A percentile compares a stretch with the other conserved stretches of the same genome.
Conservation (phyloP, 441 rosid species). For the Euphorbia schlechtendalii region DNA sequence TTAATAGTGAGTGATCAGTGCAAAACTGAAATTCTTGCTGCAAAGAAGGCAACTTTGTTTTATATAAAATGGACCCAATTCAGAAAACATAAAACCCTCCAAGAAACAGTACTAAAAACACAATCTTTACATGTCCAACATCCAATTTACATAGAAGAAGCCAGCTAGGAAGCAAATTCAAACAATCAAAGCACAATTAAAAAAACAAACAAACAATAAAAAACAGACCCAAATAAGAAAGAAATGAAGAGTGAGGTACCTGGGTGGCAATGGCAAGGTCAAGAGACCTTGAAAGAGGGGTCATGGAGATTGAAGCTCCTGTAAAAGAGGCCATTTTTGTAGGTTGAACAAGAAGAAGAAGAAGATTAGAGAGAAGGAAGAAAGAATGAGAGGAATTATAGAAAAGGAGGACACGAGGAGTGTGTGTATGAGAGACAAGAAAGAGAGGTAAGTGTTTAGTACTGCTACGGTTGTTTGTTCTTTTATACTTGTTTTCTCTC, state of each 20-base stretch:
- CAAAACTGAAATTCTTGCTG: neutral
- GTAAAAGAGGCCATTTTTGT: conserved; percentile 41
- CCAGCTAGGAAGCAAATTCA: neutral
- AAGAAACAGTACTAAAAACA: neutral
- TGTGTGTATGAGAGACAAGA: neutral
- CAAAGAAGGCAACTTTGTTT: neutral
- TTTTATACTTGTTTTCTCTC: conserved; percentile 6
- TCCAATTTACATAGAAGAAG: neutral
- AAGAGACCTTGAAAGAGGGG: conserved; percentile 10
- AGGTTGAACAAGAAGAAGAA: neutral
- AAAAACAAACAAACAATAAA: conserved; percentile 2
- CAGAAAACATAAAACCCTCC: neutral
- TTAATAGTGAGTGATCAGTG: too few relatives aligned
- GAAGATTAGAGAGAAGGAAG: neutral
- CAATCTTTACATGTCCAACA: neutral
- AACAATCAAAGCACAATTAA: neutral
- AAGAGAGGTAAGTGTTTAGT: neutral
- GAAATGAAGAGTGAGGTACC: too few relatives aligned
- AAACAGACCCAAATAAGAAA: too few relatives aligned
- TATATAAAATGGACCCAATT: neutral
- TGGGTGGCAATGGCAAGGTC: neutral
- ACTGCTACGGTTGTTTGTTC: neutral
- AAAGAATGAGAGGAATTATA: neutral
- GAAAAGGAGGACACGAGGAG: neutral
- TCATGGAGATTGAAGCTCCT: conserved; percentile 29